A percentile compares a stretch with the other conserved stretches of the same genome.
These are phyloP conservation scores for Chalaropsis thielavioides DNA, from an alignment of 2,329 filamentous ascomycete species.

Conservation along the genomic window DNA sequence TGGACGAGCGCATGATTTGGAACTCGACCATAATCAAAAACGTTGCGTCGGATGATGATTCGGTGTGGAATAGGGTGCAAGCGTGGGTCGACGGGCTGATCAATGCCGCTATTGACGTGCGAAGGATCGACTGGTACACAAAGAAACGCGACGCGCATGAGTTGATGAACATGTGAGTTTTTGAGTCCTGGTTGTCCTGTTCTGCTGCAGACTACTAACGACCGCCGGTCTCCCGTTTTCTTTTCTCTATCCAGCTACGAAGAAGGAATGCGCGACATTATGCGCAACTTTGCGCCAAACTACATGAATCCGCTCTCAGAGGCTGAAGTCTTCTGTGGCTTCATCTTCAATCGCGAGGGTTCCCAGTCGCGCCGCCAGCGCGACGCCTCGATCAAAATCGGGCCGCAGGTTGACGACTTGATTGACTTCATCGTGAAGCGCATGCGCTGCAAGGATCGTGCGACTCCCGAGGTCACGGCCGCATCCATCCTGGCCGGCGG, in stretches of 20 bases:
- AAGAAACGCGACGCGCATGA: constrained; percentile 28
- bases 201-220: not conserved
- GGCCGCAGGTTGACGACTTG: constrained; percentile 37
- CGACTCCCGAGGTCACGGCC: not conserved
- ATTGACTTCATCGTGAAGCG: constrained; percentile 29
- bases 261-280: constrained; percentile 21
- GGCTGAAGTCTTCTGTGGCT: constrained; percentile 41
- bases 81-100: constrained; percentile 20
- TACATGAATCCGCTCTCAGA: constrained; percentile 32
- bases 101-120: constrained; percentile 17
- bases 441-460: constrained; percentile 22
- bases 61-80: constrained; percentile 33
- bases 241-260: constrained; percentile 9
- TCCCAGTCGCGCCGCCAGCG: constrained; percentile 36
- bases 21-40: constrained; percentile 30
- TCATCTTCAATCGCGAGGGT: constrained; percentile 38
- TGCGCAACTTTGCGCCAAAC: constrained; percentile 25
- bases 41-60: constrained; percentile 21
- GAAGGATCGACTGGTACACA: constrained; percentile 25
- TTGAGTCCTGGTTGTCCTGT: constrained; percentile 14
- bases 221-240: not conserved
- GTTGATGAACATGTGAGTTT: constrained; percentile 33
- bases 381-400: constrained; percentile 37
- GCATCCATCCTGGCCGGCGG: not conserved
- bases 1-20: constrained; percentile 59